Evolutionary conservation across 768 basidiomycete genomes (phyloP), one percentile per base, ranked within the genome.

Genomic region (Tulasnella sp.): DNA sequence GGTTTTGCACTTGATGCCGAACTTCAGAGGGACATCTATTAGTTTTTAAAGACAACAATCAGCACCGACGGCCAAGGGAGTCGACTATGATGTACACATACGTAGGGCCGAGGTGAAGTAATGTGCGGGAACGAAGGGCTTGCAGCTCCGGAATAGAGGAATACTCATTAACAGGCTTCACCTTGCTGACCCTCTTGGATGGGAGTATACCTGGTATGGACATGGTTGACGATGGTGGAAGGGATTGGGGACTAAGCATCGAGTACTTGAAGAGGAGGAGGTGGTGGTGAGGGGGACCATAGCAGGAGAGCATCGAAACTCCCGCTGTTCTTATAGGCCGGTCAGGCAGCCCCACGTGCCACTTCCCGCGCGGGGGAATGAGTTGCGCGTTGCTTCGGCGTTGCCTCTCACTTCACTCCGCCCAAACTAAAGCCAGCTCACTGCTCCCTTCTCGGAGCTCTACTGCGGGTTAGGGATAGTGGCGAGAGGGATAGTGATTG

Each of bases 131-230:
- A 34, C 75, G 64, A 34, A 76, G 52, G 67, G 34, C 42, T 34
- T 70, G 58, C 39, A 76, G 67, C 17, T 76, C 75, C 40, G 75
- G 29, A 54, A 68, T 71, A 40, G 75, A 69, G 4, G 38, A 42
- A 40, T 69, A 69, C 40, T 71, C 69, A 38, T 69, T 29, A 29
- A 69, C 67, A 31, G 75, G 67, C 40, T 69, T 71, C 37, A 76
- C 75, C 36, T 76, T 76, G 69, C 75, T 76, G 39, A 76, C 67
- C 67, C 75, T 40, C 75, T 76, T 76, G 36, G 75, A 76, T 40
- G 75, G 75, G 38, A 76, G 40, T 17, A 76, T 29, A 34, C 75
- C 75, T 25, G 75, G 73, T 15, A 72, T 40, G 49, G 71, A 64
- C 58, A 64, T 64, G 58, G 25, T 25, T 34, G 31, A 14, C 9